These are phyloP conservation scores for Marvania coccoides DNA, from an alignment of 139 green algal species.

Conservation along the genomic window DNA sequence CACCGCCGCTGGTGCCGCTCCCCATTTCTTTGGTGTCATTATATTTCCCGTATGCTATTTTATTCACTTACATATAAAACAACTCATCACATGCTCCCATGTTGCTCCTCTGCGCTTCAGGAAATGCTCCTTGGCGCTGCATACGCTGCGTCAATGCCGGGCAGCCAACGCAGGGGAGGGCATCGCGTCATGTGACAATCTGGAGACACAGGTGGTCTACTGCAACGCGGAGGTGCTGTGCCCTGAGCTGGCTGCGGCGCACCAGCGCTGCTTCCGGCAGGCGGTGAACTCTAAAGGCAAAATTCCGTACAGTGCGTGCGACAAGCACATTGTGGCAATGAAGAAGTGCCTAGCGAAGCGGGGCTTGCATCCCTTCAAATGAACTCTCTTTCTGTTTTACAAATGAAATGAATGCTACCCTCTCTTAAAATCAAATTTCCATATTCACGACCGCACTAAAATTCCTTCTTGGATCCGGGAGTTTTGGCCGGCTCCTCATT, in stretches of 20 bases:
- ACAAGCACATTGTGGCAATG: slow-evolving; percentile 13
- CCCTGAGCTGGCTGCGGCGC: neutral
- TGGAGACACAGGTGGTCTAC: slow-evolving; percentile 20
- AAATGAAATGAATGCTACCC: too few relatives aligned
- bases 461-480: too few relatives aligned
- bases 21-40: too few relatives aligned
- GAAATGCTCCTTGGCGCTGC: neutral
- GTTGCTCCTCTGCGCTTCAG: neutral
- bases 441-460: too few relatives aligned
- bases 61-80: too few relatives aligned
- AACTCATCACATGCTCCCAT: neutral
- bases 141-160: neutral
- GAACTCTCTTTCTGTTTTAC: too few relatives aligned
- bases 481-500: too few relatives aligned
- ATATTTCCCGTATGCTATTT: too few relatives aligned
- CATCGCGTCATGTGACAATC: neutral
- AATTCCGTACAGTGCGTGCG: slow-evolving; percentile 8
- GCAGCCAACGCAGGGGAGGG: neutral
- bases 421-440: too few relatives aligned
- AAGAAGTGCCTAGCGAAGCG: neutral
- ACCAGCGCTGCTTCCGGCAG: slow-evolving; percentile 13
- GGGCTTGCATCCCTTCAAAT: too few relatives aligned
- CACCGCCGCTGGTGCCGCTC: too few relatives aligned
- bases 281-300: slow-evolving; percentile 18
- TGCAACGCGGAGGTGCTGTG: slow-evolving; percentile 19